phyloP scores from a whole-genome alignment of 768 basidiomycete species.

The Collybia sordida region DNA sequence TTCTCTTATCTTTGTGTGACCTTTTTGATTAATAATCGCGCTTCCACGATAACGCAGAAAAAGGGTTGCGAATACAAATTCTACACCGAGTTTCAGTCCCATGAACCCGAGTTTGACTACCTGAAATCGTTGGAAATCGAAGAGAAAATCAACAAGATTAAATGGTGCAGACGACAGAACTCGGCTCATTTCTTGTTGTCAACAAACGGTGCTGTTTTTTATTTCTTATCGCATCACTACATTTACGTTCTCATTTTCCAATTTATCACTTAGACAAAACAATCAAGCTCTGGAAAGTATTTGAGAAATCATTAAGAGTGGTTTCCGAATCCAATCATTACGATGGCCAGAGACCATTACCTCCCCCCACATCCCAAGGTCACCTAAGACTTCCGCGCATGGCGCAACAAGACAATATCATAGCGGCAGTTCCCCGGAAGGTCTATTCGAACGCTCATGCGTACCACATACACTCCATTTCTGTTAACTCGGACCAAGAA shows the following conservation, averaged over 20 bases:
- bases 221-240: not conserved
- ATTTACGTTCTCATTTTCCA: slow-evolving; percentile 5
- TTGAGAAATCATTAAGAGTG: slow-evolving; percentile 94
- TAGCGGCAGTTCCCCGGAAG: slow-evolving; percentile 97
- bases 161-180: slow-evolving; percentile 99
- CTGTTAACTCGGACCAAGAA: slow-evolving; percentile 98
- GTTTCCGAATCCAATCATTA: slow-evolving; percentile 96
- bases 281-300: slow-evolving; percentile 99
- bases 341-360: slow-evolving; percentile 71
- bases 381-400: slow-evolving; percentile 88
- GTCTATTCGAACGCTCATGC: slow-evolving; percentile 99
- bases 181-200: slow-evolving; percentile 95
- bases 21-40: slow-evolving; percentile 20
- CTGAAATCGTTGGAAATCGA: slow-evolving; percentile 99
- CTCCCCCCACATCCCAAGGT: slow-evolving; percentile 54
- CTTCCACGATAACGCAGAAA: slow-evolving; percentile 60
- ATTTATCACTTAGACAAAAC: slow-evolving; percentile 79
- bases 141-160: slow-evolving; percentile 99
- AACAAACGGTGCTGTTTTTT: slow-evolving; percentile 77
- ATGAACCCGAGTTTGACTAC: slow-evolving; percentile 99
- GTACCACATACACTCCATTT: slow-evolving; percentile 99
- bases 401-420: slow-evolving; percentile 94
- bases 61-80: slow-evolving; percentile 99
- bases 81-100: slow-evolving; percentile 99
- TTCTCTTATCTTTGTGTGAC: slow-evolving; percentile 9